Conservation (phyloP, 805 yeast species). For the Starmerella tilneyi region DNA sequence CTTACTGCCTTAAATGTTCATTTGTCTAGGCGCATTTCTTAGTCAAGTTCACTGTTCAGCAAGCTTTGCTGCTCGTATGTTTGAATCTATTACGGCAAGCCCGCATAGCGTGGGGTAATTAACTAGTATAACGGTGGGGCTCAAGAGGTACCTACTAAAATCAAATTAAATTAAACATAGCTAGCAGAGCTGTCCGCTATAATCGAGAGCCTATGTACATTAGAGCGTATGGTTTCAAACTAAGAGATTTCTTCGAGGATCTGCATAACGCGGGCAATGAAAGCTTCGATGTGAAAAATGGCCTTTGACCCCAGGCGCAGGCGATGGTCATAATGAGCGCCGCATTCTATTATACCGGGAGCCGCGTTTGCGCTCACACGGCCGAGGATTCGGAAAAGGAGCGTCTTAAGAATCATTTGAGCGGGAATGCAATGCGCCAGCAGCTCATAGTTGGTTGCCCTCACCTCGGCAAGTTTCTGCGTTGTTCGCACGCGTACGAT, state of each 20-base stretch:
- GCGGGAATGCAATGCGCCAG: conserved; percentile 92
- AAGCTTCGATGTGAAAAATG: conserved; percentile 91
- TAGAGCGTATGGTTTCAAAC: neutral
- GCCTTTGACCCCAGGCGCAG: conserved; percentile 76
- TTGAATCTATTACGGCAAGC: no score
- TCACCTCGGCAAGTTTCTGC: conserved; percentile 38
- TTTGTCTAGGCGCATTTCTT: no score
- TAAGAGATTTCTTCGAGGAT: conserved; percentile 39
- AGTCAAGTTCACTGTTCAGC: no score
- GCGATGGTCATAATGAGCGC: conserved; percentile 68
- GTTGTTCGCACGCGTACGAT: conserved; percentile 58
- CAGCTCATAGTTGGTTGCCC: conserved; percentile 66
- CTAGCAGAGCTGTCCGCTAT: neutral
- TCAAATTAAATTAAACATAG: no score
- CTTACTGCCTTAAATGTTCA: no score
- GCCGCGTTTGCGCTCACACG: conserved; percentile 25
- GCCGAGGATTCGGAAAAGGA: conserved; percentile 34
- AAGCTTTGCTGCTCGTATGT: no score
- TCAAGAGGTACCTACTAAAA: no score
- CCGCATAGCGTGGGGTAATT: no score
- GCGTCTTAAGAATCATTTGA: conserved; percentile 56
- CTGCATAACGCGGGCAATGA: conserved; percentile 80
- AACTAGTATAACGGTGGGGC: no score
- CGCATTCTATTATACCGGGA: conserved; percentile 39
- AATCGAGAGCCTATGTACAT: neutral